Evolutionary conservation across 2,329 filamentous ascomycete species (phyloP).

Genomic region (Fusarium nodosum): DNA sequence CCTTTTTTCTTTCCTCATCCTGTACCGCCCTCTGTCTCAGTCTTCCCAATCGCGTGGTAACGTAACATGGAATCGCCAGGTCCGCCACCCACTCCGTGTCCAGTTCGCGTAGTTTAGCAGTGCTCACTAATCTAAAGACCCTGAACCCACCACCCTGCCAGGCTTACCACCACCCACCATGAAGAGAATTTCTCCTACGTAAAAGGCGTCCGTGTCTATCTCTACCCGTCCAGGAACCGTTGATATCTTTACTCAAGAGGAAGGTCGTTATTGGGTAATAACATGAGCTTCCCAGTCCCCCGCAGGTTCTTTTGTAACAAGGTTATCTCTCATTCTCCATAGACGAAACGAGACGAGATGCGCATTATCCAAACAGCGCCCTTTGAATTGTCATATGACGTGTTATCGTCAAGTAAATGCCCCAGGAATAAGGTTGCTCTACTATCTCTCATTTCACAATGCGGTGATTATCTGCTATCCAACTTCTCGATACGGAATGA

Average conservation of each 20-base stretch:
- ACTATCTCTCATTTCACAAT: slow-evolving; percentile 17
- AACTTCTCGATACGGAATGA: slow-evolving; percentile 32
- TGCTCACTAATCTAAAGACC: slow-evolving; percentile 13
- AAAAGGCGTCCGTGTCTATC: slow-evolving; percentile 31
- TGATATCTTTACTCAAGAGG: slow-evolving; percentile 32
- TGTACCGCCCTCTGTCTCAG: background rate
- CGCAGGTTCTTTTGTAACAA: slow-evolving; percentile 18
- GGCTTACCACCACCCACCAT: background rate
- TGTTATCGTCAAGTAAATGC: slow-evolving; percentile 14
- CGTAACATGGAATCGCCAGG: slow-evolving; percentile 23
- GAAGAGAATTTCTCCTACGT: slow-evolving; percentile 10
- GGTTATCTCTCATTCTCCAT: slow-evolving; percentile 22
- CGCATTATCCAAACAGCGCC: slow-evolving; percentile 12
- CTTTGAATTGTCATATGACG: slow-evolving; percentile 29
- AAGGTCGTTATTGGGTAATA: slow-evolving; percentile 30
- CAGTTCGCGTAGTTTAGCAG: background rate
- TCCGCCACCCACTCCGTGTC: slow-evolving; percentile 5
- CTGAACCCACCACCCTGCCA: slow-evolving; percentile 15
- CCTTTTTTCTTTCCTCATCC: background rate
- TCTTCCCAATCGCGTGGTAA: slow-evolving; percentile 28
- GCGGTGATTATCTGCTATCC: slow-evolving; percentile 19
- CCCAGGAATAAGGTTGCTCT: slow-evolving; percentile 8
- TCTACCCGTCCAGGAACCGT: slow-evolving; percentile 19
- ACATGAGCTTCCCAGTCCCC: slow-evolving; percentile 5
- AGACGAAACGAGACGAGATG: background rate